Evolutionary conservation across 176 grass and related monocot species (phyloP).

Genomic region (Pontederia crassipes): DNA sequence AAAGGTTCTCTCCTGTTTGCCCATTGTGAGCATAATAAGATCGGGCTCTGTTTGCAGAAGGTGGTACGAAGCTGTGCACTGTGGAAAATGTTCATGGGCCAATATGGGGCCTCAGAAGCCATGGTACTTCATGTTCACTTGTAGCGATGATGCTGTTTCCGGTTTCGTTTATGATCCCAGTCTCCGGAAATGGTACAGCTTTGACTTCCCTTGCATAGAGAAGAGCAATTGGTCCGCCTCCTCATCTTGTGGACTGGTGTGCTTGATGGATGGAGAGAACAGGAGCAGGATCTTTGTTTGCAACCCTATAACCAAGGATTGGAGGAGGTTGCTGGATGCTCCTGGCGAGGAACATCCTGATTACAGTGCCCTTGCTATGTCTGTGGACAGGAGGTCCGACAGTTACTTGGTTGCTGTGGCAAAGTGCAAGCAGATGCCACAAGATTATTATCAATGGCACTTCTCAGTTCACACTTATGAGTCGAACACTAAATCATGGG

Average conservation of each 20-base stretch:
- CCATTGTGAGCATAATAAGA: conserved; percentile 11
- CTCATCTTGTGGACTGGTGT: conserved; percentile 48
- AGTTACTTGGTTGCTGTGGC: conserved; percentile 58
- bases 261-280: conserved; percentile 63
- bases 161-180: conserved; percentile 13
- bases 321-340: conserved; percentile 50
- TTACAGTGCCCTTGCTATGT: conserved; percentile 67
- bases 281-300: conserved; percentile 56
- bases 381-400: conserved; percentile 45
- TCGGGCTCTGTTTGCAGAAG: conserved; percentile 6
- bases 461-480: conserved; percentile 67
- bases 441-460: conserved; percentile 64
- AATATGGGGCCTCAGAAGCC: conserved; percentile 3
- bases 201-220: conserved; percentile 10
- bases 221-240: conserved; percentile 1
- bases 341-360: conserved; percentile 47
- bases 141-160: neutral
- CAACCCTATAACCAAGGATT: conserved; percentile 73
- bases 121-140: conserved; percentile 17
- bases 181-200: conserved; percentile 18
- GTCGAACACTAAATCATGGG: conserved; percentile 43
- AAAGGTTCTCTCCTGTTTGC: conserved; percentile 11
- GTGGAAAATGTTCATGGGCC: conserved; percentile 1
- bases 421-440: conserved; percentile 58
- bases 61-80: conserved; percentile 6